phyloP scores from a whole-genome alignment of 139 green algal species.

The Tetraselmis striata region DNA sequence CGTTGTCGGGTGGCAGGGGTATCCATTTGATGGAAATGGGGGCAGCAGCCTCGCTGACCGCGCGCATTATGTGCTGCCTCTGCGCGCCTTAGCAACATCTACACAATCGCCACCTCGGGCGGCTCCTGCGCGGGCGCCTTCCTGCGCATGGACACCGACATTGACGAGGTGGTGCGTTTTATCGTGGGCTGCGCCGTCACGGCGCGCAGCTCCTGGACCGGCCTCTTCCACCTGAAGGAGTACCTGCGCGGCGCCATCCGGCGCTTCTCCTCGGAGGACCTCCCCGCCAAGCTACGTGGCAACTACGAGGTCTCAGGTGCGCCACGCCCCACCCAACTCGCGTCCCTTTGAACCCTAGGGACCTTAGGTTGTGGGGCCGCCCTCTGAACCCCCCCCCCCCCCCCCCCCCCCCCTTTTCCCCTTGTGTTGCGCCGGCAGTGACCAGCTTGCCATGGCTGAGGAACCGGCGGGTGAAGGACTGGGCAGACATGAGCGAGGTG shows the following conservation, averaged over 20 bases:
- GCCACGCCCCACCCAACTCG: no score
- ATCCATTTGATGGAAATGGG: not conserved
- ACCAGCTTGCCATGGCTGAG: constrained; percentile 12
- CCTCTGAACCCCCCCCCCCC: no score
- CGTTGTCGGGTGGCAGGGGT: not conserved
- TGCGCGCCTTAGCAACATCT: constrained; percentile 8
- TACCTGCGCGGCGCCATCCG: constrained; percentile 14
- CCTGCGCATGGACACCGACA: constrained; percentile 3
- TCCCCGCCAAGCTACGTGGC: not conserved
- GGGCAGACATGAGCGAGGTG: not conserved
- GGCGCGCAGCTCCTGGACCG: not conserved
- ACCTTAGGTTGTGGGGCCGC: no score
- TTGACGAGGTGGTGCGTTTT: not conserved
- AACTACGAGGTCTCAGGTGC: constrained; percentile 12
- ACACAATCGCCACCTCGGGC: constrained; percentile 12
- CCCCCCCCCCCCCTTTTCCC: no score
- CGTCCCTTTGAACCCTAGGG: no score
- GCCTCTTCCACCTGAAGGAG: constrained; percentile 2
- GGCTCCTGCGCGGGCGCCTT: constrained; percentile 15
- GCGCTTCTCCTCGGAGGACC: not conserved
- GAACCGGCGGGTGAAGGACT: constrained; percentile 14
- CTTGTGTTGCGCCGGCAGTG: no score
- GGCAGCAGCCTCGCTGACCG: not conserved
- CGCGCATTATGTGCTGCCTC: not conserved
- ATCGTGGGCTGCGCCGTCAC: not conserved